phyloP scores from a whole-genome alignment of 345 rosid species.

The Nasturtium officinale region DNA sequence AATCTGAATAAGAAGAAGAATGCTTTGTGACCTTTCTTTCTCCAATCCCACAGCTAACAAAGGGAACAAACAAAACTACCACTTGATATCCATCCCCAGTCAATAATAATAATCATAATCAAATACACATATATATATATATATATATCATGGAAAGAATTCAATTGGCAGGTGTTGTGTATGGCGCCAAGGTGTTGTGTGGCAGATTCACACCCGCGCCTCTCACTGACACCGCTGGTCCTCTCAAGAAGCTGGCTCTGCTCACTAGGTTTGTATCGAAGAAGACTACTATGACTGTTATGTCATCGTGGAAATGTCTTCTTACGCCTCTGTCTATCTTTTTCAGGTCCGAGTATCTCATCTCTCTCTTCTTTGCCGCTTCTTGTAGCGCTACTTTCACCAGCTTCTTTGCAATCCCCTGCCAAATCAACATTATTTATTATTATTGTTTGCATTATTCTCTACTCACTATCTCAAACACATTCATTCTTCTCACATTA shows the following conservation, averaged over 20 bases:
- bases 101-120: slow-evolving; percentile 6
- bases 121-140: slow-evolving; percentile 4
- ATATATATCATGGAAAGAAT: slow-evolving; percentile 17
- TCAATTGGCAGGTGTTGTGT: slow-evolving; percentile 42
- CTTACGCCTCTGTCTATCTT: slow-evolving; percentile 92
- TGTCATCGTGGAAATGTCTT: slow-evolving; percentile 95
- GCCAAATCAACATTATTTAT: slow-evolving; percentile 17
- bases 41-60: slow-evolving; percentile 4
- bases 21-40: neutral
- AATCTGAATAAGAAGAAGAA: neutral
- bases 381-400: slow-evolving; percentile 83
- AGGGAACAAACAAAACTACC: slow-evolving; percentile 17
- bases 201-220: slow-evolving; percentile 75
- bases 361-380: slow-evolving; percentile 93
- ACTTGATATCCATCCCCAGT: slow-evolving; percentile 5
- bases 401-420: slow-evolving; percentile 84
- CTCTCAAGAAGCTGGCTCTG: slow-evolving; percentile 54
- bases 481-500: slow-evolving; percentile 43
- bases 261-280: slow-evolving; percentile 69
- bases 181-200: slow-evolving; percentile 61
- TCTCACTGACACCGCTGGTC: slow-evolving; percentile 55
- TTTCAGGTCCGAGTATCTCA: slow-evolving; percentile 95
- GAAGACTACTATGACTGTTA: slow-evolving; percentile 79
- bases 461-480: neutral
- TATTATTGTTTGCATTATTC: neutral